These are phyloP conservation scores for Botryotinia calthae DNA, from an alignment of 2,329 filamentous ascomycete species.

Conservation along the genomic window DNA sequence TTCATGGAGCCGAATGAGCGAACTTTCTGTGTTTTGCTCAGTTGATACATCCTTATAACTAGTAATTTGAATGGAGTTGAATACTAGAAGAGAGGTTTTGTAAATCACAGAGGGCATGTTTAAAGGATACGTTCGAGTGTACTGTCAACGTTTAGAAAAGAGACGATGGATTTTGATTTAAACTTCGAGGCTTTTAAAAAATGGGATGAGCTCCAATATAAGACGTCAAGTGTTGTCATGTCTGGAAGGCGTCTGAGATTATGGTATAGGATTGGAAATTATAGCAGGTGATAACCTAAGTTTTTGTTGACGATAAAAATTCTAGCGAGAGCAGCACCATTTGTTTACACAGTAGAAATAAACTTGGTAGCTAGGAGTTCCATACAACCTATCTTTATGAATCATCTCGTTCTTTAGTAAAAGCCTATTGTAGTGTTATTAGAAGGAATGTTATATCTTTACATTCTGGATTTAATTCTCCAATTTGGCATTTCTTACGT, in stretches of 20 bases:
- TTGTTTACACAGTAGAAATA: neutral
- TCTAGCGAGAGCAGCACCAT: neutral
- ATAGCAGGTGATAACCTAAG: rapidly evolving
- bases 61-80: neutral
- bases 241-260: neutral
- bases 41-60: neutral
- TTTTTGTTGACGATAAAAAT: neutral
- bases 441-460: rapidly evolving
- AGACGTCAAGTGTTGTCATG: neutral
- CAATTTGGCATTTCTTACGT: neutral
- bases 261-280: neutral
- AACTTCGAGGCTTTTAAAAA: neutral
- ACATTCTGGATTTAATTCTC: neutral
- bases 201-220: too few relatives aligned
- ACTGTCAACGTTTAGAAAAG: too few relatives aligned
- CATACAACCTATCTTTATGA: rapidly evolving
- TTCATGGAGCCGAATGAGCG: neutral
- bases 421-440: neutral
- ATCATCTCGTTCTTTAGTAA: neutral
- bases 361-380: neutral
- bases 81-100: neutral
- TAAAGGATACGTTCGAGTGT: neutral
- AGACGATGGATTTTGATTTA: neutral
- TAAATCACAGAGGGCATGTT: neutral
- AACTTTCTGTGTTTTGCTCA: neutral